phyloP scores from a whole-genome alignment of 1,284 basidiomycete species.

The Xanthoconium separans region DNA sequence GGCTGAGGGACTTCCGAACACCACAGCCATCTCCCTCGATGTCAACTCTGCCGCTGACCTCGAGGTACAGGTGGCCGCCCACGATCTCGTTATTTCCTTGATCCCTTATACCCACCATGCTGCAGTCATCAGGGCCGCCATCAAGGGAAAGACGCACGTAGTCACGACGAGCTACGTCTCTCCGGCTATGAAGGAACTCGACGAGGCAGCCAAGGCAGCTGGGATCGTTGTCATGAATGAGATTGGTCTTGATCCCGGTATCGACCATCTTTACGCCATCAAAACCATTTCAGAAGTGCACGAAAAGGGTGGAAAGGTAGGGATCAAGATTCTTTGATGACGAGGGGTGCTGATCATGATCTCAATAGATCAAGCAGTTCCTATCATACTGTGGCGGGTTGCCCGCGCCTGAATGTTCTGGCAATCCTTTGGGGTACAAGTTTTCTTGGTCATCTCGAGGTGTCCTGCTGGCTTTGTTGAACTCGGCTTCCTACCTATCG shows the following conservation, averaged over 20 bases:
- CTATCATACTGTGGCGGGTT: conserved; percentile 96
- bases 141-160: conserved; percentile 92
- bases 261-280: conserved; percentile 94
- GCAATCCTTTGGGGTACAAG: conserved; percentile 98
- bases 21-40: conserved; percentile 81
- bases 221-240: conserved; percentile 98
- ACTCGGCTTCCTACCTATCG: conserved; percentile 83
- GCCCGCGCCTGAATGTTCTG: conserved; percentile 85
- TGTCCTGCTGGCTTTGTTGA: conserved; percentile 92
- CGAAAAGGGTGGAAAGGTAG: conserved; percentile 88
- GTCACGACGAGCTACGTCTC: conserved; percentile 96
- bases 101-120: conserved; percentile 96
- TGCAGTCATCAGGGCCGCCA: conserved; percentile 91
- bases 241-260: conserved; percentile 95
- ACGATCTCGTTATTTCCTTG: conserved; percentile 95
- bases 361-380: conserved; percentile 83
- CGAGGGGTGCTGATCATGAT: conserved; percentile 3
- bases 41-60: conserved; percentile 75
- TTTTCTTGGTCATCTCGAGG: conserved; percentile 99
- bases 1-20: conserved; percentile 64
- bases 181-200: conserved; percentile 87
- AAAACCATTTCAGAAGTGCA: conserved; percentile 97
- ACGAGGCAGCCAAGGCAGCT: conserved; percentile 81
- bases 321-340: conserved; percentile 4
- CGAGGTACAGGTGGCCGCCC: conserved; percentile 77